These are phyloP conservation scores for Mortierella sp. DNA, from an alignment of 371 early-diverging fungal genomes.

Conservation along the genomic window DNA sequence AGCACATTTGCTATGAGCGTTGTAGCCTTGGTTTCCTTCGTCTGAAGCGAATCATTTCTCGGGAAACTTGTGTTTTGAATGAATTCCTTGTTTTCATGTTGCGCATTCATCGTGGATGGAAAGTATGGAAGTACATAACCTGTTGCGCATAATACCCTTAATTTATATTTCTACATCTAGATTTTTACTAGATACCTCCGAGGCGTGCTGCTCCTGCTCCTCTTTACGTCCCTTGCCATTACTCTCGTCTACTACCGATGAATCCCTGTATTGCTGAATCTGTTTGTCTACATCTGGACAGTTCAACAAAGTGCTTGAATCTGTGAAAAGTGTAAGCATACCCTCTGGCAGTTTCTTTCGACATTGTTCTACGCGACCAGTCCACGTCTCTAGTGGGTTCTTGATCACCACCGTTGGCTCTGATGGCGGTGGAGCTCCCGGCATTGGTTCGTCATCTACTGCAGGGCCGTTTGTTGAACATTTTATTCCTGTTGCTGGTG, in stretches of 20 bases:
- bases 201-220: not conserved
- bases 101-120: slow-evolving; percentile 9
- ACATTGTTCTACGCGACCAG: slow-evolving; percentile 30
- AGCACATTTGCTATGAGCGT: not conserved
- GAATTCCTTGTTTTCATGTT: slow-evolving; percentile 4
- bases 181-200: not conserved
- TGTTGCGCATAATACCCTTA: not conserved
- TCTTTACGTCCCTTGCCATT: not conserved
- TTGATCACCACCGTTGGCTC: slow-evolving; percentile 6
- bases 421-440: not conserved
- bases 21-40: not conserved
- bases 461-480: not conserved
- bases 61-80: not conserved
- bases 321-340: slow-evolving; percentile 34
- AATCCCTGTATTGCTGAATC: not conserved
- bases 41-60: not conserved
- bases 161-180: not conserved
- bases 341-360: slow-evolving; percentile 22
- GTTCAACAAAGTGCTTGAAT: not conserved
- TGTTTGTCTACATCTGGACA: not conserved
- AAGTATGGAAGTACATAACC: too few species aligned
- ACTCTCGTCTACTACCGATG: not conserved
- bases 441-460: slow-evolving; percentile 9
- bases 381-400: slow-evolving; percentile 42
- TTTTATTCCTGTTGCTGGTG: not conserved